Conservation (phyloP, 495 filamentous ascomycete genomes). For the Podospora appendiculata region DNA sequence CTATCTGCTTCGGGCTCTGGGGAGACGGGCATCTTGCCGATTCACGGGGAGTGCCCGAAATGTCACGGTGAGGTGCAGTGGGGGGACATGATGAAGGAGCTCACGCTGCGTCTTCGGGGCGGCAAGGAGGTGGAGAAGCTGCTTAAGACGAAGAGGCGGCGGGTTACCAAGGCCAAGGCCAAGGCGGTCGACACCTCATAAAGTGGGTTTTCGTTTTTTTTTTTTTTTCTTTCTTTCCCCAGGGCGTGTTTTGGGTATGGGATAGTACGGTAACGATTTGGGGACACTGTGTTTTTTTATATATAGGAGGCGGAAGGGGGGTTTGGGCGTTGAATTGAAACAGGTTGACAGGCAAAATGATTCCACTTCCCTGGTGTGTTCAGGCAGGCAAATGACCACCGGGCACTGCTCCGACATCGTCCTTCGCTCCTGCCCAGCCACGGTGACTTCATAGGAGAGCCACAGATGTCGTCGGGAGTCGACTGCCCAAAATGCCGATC, state of each 20-base stretch:
- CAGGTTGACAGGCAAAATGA: no score
- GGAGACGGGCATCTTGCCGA: constrained; percentile 52
- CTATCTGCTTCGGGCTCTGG: constrained; percentile 23
- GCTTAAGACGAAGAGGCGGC: constrained; percentile 45
- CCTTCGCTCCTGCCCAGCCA: neutral
- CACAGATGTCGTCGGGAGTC: constrained; percentile 10
- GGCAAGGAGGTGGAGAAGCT: constrained; percentile 56
- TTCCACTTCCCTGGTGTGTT: no score
- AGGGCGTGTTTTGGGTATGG: no score
- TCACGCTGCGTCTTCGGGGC: constrained; percentile 63
- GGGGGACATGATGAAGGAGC: constrained; percentile 73
- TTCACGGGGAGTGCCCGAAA: constrained; percentile 60
- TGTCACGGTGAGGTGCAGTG: constrained; percentile 60
- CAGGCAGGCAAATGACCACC: no score
- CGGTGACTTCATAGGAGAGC: constrained; percentile 1
- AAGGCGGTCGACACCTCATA: neutral
- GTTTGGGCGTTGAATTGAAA: no score
- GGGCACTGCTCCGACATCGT: no score
- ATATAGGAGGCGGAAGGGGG: no score
- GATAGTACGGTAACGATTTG: no score
- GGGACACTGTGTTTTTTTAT: no score
- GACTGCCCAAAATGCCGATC: constrained; percentile 5
- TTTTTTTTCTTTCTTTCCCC: neutral
- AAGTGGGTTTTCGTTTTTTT: neutral
- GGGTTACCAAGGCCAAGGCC: constrained; percentile 14